Evolutionary conservation across 257 asterid species (phyloP).

Genomic region (Apocynum venetum): DNA sequence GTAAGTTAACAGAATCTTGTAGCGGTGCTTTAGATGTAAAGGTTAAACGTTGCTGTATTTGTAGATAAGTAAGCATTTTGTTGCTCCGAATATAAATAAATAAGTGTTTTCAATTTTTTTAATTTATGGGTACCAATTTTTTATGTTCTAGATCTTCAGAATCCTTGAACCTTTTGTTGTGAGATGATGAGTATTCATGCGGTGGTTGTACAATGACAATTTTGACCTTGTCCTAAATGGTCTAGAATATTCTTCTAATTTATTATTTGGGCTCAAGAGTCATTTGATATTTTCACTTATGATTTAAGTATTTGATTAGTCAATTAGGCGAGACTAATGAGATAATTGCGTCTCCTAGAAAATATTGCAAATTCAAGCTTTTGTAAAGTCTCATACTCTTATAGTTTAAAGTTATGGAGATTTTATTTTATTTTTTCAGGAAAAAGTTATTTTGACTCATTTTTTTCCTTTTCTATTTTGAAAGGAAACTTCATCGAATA

Average conservation of each 20-base stretch:
- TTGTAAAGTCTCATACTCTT: too few species aligned
- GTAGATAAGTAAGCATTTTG: too few species aligned
- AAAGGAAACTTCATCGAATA: too few species aligned
- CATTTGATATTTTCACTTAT: background rate
- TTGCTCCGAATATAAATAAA: too few species aligned
- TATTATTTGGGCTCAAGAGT: background rate
- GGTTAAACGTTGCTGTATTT: too few species aligned
- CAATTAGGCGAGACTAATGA: constrained; percentile 7
- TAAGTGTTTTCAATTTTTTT: background rate
- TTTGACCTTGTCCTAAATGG: constrained; percentile 23
- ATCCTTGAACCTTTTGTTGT: background rate
- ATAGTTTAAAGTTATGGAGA: too few species aligned
- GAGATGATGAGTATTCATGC: background rate
- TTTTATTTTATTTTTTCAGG: too few species aligned
- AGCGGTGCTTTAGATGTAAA: too few species aligned
- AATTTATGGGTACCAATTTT: background rate
- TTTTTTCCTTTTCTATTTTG: too few species aligned
- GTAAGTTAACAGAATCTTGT: too few species aligned
- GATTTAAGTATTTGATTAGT: background rate
- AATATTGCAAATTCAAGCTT: too few species aligned
- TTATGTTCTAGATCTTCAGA: constrained; percentile 16
- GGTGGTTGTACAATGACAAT: constrained; percentile 18
- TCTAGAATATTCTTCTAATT: background rate
- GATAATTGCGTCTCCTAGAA: background rate
- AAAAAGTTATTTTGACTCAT: too few species aligned